Percentiles rank a stretch among this genome's conserved stretches.
Conservation (phyloP, 192 early-diverging fungal species). For the Globomyces pollinis-pini region DNA sequence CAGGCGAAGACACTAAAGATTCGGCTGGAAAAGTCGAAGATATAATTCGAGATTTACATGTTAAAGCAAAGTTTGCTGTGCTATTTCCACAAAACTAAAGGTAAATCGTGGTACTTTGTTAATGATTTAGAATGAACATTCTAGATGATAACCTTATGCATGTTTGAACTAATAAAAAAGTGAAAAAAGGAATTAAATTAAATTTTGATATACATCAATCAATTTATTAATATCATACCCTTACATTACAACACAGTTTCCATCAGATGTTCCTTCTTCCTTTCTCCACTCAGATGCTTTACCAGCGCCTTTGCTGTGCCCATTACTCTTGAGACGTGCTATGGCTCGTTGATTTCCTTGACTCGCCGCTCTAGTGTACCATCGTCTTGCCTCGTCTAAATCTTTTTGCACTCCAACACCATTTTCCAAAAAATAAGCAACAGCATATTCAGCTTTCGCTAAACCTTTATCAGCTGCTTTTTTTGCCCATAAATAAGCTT, state of each 20-base stretch:
- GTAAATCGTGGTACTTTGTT: too few species aligned
- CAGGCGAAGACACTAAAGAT: slow-evolving; percentile 5
- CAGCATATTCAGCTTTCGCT: slow-evolving; percentile 93
- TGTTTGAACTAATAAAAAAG: not conserved
- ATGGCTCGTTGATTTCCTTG: slow-evolving; percentile 80
- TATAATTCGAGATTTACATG: slow-evolving; percentile 1
- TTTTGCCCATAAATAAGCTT: slow-evolving; percentile 97
- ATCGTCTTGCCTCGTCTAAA: slow-evolving; percentile 68
- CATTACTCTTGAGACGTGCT: slow-evolving; percentile 70
- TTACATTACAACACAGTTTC: slow-evolving; percentile 9
- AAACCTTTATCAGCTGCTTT: slow-evolving; percentile 92
- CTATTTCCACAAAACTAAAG: slow-evolving; percentile 2
- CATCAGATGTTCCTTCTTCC: not conserved
- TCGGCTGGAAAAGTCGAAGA: slow-evolving; percentile 4
- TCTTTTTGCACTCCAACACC: slow-evolving; percentile 76
- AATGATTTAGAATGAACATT: not conserved
- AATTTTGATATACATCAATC: not conserved
- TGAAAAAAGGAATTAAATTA: not conserved
- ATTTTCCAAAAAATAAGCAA: slow-evolving; percentile 89
- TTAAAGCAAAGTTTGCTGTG: not conserved
- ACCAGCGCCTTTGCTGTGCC: not conserved
- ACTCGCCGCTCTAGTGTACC: slow-evolving; percentile 81
- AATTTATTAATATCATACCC: not conserved
- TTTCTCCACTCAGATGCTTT: slow-evolving; percentile 8
- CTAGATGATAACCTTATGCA: not conserved